phyloP scores from a whole-genome alignment of 2,329 filamentous ascomycete genomes.

The Neurospora crassa region DNA sequence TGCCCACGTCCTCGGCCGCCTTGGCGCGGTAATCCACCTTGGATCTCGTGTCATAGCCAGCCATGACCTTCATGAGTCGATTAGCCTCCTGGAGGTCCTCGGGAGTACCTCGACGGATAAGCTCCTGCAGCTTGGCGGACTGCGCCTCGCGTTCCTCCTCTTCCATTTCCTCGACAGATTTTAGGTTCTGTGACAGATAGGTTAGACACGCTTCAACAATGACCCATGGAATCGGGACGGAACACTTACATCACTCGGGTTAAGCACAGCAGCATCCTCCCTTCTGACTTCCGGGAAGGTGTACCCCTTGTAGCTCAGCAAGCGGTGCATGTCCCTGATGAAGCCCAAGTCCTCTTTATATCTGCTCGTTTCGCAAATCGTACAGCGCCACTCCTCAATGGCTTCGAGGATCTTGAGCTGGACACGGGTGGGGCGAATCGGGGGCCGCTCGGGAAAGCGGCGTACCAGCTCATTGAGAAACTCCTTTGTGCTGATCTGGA shows the following conservation, averaged over 20 bases:
- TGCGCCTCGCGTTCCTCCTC: conserved; percentile 91
- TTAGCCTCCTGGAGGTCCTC: conserved; percentile 96
- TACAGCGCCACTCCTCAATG: conserved; percentile 96
- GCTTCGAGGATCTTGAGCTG: conserved; percentile 89
- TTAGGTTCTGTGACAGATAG: conserved; percentile 58
- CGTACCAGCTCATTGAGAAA: conserved; percentile 97
- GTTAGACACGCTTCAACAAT: conserved; percentile 18
- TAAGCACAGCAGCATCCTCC: conserved; percentile 92
- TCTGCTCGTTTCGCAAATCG: conserved; percentile 94
- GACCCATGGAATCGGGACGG: neutral
- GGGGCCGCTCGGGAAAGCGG: conserved; percentile 88
- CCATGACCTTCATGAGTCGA: conserved; percentile 98
- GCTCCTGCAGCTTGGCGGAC: conserved; percentile 94
- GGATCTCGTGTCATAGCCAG: conserved; percentile 86
- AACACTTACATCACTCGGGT: conserved; percentile 80
- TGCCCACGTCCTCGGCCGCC: conserved; percentile 87
- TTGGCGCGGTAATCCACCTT: conserved; percentile 98
- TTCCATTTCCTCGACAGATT: conserved; percentile 97
- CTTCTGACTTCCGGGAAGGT: conserved; percentile 84
- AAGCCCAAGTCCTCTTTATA: conserved; percentile 97
- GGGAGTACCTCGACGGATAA: conserved; percentile 84
- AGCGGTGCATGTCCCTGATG: conserved; percentile 92
- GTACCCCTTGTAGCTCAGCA: conserved; percentile 95
- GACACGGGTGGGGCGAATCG: conserved; percentile 74
- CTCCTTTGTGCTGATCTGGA: conserved; percentile 97